Evolutionary conservation across 2,329 filamentous ascomycete species (phyloP), one percentile per base, ranked within the genome.

Genomic region (Trichoderma polysporum): DNA sequence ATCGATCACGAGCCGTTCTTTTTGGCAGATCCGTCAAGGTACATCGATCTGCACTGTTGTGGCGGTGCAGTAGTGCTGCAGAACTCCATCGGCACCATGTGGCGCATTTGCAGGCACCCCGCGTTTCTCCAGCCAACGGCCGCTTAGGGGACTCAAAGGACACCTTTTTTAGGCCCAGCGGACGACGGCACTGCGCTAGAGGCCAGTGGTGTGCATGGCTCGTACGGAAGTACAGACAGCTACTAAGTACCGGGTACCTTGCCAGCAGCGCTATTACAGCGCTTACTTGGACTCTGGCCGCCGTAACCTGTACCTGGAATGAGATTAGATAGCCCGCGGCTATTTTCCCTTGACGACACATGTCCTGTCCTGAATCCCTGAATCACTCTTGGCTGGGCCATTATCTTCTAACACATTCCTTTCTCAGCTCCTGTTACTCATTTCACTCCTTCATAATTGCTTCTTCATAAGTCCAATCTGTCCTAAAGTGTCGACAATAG

Each of bases 331-430:
- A 53, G 53, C 27, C 25, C 37, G 22, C 49, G 66, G 39, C 66
- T 62, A 41, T 53, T 64, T 47, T 53, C 53, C 39, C 47, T 71
- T 66, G 66, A 69, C 70, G 69, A 76, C 74, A 77, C 73, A 75
- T 76, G 74, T 76, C 74, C 75, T 73, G 60, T 64, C 61, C 37
- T 25, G 61, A 66, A 74, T 75, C 53, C 62, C 35, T 19, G 72
- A 68, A 67, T 68, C 35, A 56, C 19, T 17, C 33, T 39, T 45
- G 27, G 49, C 60, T 41, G 35, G 25, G 22, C 22, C 52, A 22
- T 39, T 35, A 27, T 19, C 41, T 54, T 45, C 29, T 17, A n/a
- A 37, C 50, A 29, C 58, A 50, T 56, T 63, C 59, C 49, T 35
- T 45, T 56, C 47, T 31, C 17, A n/a, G 49, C 22, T 9, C 25